phyloP scores from a whole-genome alignment of 129 eudicot genomes.

The Ambrosia artemisiifolia region DNA sequence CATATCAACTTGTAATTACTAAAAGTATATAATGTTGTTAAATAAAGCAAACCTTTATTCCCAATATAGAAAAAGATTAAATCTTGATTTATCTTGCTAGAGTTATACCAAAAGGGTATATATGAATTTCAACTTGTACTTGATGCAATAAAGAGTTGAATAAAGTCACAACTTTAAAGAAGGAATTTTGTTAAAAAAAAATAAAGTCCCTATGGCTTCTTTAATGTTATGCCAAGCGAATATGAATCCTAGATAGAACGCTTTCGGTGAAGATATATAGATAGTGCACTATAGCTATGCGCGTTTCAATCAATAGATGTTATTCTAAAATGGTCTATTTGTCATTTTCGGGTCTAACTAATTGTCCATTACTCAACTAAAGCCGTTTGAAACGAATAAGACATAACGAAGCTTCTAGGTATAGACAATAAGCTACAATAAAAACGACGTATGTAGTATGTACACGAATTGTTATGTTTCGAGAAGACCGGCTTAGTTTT shows the following conservation, averaged over 20 bases:
- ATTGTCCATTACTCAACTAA: neutral
- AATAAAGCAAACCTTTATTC: conserved; percentile 27
- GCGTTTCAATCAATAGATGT: neutral
- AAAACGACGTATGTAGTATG: neutral
- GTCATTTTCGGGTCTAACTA: neutral
- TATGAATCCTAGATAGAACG: neutral
- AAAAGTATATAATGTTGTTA: neutral
- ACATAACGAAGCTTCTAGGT: neutral
- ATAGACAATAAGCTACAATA: neutral
- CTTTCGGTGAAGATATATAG: conserved; percentile 5
- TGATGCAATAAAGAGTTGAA: conserved; percentile 10
- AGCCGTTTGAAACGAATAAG: neutral
- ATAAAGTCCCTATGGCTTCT: conserved; percentile 12
- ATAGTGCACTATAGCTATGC: neutral
- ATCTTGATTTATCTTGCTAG: conserved; percentile 26
- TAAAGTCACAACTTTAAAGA: neutral
- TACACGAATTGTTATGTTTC: neutral
- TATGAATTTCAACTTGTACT: conserved; percentile 1
- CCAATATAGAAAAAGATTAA: conserved; percentile 17
- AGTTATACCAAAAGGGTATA: conserved; percentile 18
- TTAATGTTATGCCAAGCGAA: conserved; percentile 6
- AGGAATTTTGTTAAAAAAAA: neutral
- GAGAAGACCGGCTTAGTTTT: neutral
- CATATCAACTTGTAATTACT: conserved; percentile 8
- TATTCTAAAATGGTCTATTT: neutral